Evolutionary conservation across 306 rosid species (phyloP).

Genomic region (Quercus dentata): DNA sequence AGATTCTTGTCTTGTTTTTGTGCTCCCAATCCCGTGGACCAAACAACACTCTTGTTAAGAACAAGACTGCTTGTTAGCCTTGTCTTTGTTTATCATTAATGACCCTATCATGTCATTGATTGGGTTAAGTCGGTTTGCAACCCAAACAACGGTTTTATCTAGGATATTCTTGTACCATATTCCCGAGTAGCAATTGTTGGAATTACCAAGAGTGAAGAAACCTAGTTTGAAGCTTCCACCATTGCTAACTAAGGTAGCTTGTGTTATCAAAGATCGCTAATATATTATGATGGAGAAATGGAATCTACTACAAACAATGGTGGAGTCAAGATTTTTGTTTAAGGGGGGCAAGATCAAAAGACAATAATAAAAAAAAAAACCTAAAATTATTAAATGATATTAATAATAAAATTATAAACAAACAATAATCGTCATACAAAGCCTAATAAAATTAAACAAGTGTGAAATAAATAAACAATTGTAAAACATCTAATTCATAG

Average conservation of each 20-base stretch:
- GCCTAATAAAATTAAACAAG: too few species aligned
- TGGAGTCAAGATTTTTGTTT: too few species aligned
- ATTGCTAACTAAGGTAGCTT: constrained; percentile 14
- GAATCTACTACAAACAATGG: constrained; percentile 6
- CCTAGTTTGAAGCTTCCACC: constrained; percentile 32
- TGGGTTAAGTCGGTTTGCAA: constrained; percentile 46
- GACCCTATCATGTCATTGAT: constrained; percentile 31
- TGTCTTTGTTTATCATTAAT: constrained; percentile 22
- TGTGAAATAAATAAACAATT: too few species aligned
- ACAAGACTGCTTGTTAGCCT: background rate
- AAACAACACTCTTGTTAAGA: constrained; percentile 23
- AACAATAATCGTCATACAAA: too few species aligned
- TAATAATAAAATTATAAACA: too few species aligned
- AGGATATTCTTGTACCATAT: constrained; percentile 41
- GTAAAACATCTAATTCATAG: too few species aligned
- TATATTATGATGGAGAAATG: constrained; percentile 2
- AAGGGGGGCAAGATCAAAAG: too few species aligned
- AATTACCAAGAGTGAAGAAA: constrained; percentile 31
- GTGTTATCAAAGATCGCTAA: background rate
- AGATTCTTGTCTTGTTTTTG: constrained; percentile 17
- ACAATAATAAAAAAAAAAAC: too few species aligned
- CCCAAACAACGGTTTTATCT: constrained; percentile 46
- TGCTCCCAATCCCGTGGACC: constrained; percentile 24
- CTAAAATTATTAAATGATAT: too few species aligned
- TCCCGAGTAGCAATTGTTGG: constrained; percentile 32